Evolutionary conservation across 306 rosid genomes (phyloP).

Genomic region (barrel medic (Medicago truncatula)): MtrunA17r5.0-ANR NC_053042.1:46443001-46443500

Average conservation of each 20-base stretch:
- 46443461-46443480: not conserved
- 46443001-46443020: too few species aligned
- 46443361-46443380: not conserved
- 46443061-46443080: too few species aligned
- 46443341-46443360: not conserved
- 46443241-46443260: not conserved
- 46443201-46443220: too few species aligned
- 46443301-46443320: not conserved
- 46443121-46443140: too few species aligned
- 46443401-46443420: not conserved
- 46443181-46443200: too few species aligned
- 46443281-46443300: constrained; percentile 29
- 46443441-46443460: not conserved
- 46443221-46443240: too few species aligned
- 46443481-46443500: not conserved
- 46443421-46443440: not conserved
- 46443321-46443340: not conserved
- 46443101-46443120: too few species aligned
- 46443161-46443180: not conserved
- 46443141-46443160: too few species aligned
- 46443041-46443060: too few species aligned
- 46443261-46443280: not conserved
- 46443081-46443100: too few species aligned
- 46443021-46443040: too few species aligned
- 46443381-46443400: not conserved